These are phyloP conservation scores for Cantharellus cinnabarinus DNA, from an alignment of 768 basidiomycete species.

Conservation along the genomic window DNA sequence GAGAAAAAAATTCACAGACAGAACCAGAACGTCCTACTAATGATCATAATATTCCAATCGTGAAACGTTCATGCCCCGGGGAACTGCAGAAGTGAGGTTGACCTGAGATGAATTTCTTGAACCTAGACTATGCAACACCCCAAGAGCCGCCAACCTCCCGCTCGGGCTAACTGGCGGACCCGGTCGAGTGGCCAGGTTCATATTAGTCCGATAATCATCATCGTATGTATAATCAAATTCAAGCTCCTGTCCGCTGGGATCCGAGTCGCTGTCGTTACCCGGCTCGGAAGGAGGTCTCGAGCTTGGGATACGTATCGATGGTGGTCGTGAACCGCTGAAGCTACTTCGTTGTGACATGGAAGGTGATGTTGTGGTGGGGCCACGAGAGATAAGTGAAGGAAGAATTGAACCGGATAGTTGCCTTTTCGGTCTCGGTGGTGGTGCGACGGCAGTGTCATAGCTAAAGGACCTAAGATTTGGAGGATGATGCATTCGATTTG, in stretches of 20 bases:
- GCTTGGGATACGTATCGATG: background rate
- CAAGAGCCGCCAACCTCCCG: background rate
- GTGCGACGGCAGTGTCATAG: background rate
- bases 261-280: background rate
- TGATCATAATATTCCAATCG: background rate
- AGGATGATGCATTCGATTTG: background rate
- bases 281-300: background rate
- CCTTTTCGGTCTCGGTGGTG: background rate
- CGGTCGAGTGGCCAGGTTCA: background rate
- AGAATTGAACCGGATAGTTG: background rate
- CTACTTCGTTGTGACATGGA: background rate
- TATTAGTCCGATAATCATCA: background rate
- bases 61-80: background rate
- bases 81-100: constrained; percentile 12
- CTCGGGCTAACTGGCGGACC: background rate
- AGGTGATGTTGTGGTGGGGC: background rate
- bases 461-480: background rate
- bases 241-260: constrained; percentile 3
- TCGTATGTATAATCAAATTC: background rate
- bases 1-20: too few species aligned
- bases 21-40: background rate
- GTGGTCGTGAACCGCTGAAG: background rate
- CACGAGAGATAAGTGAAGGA: background rate
- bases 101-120: constrained; percentile 15
- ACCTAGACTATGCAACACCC: constrained; percentile 2